phyloP scores from a whole-genome alignment of 1,284 basidiomycete species.

The Tylopilus sp. region DNA sequence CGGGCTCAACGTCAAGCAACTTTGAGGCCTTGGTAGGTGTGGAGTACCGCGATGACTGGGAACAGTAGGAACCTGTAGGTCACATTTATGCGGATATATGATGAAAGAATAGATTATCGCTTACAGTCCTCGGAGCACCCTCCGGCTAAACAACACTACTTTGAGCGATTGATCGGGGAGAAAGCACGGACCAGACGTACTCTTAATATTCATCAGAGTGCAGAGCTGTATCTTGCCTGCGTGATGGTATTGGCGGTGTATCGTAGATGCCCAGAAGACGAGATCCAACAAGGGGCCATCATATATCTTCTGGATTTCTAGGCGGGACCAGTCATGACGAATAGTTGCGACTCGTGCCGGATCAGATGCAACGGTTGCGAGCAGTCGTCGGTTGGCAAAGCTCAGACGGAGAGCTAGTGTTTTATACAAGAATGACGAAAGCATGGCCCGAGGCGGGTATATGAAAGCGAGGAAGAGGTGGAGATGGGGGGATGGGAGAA shows the following conservation, averaged over 20 bases:
- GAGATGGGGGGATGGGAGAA: slow-evolving; percentile 25
- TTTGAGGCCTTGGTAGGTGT: slow-evolving; percentile 89
- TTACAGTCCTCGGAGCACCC: slow-evolving; percentile 96
- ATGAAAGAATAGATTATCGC: slow-evolving; percentile 31
- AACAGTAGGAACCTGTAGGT: slow-evolving; percentile 88
- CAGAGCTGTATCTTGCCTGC: slow-evolving; percentile 92
- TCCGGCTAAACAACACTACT: slow-evolving; percentile 63
- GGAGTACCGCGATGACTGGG: slow-evolving; percentile 91
- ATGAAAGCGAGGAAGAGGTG: neutral
- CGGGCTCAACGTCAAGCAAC: slow-evolving; percentile 90
- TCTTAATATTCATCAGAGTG: slow-evolving; percentile 99
- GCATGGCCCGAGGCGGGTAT: no score
- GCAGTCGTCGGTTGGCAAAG: slow-evolving; percentile 49
- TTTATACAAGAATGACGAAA: slow-evolving; percentile 16
- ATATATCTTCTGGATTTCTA: slow-evolving; percentile 79
- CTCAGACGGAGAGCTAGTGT: slow-evolving; percentile 17
- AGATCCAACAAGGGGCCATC: slow-evolving; percentile 84
- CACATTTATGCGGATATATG: slow-evolving; percentile 1
- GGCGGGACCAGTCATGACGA: slow-evolving; percentile 67
- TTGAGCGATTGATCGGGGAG: slow-evolving; percentile 19
- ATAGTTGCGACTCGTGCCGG: slow-evolving; percentile 42
- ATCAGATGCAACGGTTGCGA: slow-evolving; percentile 65
- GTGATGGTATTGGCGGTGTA: slow-evolving; percentile 89
- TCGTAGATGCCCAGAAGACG: slow-evolving; percentile 80
- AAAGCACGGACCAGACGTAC: slow-evolving; percentile 56